Conservation (phyloP, 1,139 yeast genomes). For the Blastobotrys raffinosifermentans region DNA sequence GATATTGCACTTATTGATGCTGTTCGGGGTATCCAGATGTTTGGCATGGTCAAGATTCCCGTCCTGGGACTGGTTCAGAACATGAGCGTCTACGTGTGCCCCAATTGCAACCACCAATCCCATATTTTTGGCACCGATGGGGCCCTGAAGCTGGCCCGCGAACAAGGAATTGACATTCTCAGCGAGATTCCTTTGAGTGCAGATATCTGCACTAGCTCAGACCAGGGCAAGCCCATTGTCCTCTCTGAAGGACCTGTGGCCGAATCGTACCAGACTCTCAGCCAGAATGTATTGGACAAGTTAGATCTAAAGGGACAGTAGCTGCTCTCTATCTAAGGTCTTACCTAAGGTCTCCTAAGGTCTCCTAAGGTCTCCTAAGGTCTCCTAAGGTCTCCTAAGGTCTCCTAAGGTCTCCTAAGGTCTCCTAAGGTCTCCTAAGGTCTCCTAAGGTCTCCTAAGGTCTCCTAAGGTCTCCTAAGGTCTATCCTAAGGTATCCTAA, state of each 20-base stretch:
- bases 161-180: slow-evolving; percentile 45
- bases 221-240: slow-evolving; percentile 60
- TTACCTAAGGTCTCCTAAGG: too few relatives aligned
- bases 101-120: slow-evolving; percentile 66
- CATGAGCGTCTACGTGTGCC: slow-evolving; percentile 74
- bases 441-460: too few relatives aligned
- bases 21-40: slow-evolving; percentile 75
- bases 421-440: too few relatives aligned
- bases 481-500: too few relatives aligned
- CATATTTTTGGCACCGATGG: slow-evolving; percentile 74
- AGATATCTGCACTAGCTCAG: slow-evolving; percentile 56
- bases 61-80: slow-evolving; percentile 74
- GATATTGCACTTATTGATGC: slow-evolving; percentile 82
- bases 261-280: slow-evolving; percentile 25
- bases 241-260: slow-evolving; percentile 35
- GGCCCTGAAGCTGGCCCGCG: slow-evolving; percentile 46
- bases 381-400: too few relatives aligned
- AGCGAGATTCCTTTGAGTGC: slow-evolving; percentile 66
- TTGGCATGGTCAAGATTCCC: slow-evolving; percentile 67
- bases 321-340: too few relatives aligned
- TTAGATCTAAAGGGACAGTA: slow-evolving; percentile 8
- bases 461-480: too few relatives aligned
- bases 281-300: slow-evolving; percentile 15
- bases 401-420: too few relatives aligned
- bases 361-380: too few relatives aligned